These are phyloP conservation scores for Cucumis cinereus DNA, from an alignment of 306 rosid species.

Conservation along the genomic window DNA sequence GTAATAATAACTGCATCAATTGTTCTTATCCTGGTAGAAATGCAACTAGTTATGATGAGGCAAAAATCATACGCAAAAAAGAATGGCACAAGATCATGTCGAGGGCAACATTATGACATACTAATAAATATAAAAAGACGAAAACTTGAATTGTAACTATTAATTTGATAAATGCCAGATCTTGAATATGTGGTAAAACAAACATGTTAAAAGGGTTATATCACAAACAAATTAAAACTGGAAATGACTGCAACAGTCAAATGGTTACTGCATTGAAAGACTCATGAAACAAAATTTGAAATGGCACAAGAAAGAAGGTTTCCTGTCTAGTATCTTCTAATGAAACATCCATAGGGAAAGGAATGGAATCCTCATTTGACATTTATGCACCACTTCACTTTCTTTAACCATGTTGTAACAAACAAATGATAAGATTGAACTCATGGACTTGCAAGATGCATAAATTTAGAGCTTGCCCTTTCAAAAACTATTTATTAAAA, in stretches of 20 bases:
- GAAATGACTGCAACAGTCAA: not conserved
- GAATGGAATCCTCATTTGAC: not conserved
- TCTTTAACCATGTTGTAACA: not conserved
- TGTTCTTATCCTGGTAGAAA: constrained; percentile 92
- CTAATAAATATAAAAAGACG: not conserved
- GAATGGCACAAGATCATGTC: constrained; percentile 16
- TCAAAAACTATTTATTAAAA: not conserved
- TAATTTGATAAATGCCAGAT: not conserved
- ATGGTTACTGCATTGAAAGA: not conserved
- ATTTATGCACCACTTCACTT: not conserved
- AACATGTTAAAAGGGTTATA: not conserved
- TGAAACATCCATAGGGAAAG: not conserved
- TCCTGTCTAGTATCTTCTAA: not conserved
- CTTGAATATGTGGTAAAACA: not conserved
- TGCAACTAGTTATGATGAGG: constrained; percentile 31
- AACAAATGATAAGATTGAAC: not conserved
- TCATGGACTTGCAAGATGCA: not conserved
- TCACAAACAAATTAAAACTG: not conserved
- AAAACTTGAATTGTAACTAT: not conserved
- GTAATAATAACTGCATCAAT: constrained; percentile 88
- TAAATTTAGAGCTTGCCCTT: not conserved
- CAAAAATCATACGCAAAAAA: constrained; percentile 10
- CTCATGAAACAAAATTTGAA: not conserved
- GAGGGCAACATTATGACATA: not conserved
- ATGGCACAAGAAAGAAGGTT: not conserved